Conservation (phyloP, 192 early-diverging fungal genomes). For the Physocladia obscura region DNA sequence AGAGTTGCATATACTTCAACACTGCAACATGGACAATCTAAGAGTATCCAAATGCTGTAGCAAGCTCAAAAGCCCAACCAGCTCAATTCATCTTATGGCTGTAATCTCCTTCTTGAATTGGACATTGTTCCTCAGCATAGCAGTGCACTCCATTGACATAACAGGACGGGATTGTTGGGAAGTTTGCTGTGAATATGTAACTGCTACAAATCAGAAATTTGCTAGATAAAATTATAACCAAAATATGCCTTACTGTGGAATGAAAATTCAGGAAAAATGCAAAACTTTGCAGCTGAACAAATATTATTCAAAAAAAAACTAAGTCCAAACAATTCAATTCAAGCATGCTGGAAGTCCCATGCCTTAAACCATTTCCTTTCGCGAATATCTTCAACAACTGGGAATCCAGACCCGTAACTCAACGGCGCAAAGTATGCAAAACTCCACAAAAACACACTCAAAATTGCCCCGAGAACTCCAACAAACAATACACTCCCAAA, state of each 20-base stretch:
- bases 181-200: no score
- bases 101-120: background rate
- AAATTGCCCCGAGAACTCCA: constrained; percentile 42
- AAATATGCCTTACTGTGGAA: no score
- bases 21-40: no score
- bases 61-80: no score
- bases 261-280: no score
- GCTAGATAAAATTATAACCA: no score
- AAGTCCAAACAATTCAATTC: constrained; percentile 5
- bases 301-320: no score
- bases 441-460: constrained; percentile 47
- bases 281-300: no score
- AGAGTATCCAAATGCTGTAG: no score
- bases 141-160: constrained; percentile 3
- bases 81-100: background rate
- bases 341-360: constrained; percentile 89
- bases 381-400: constrained; percentile 58
- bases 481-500: constrained; percentile 33
- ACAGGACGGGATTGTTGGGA: no score
- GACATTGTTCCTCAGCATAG: background rate
- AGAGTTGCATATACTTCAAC: no score
- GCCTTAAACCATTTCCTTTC: constrained; percentile 66
- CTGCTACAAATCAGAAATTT: no score
- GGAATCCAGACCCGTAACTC: constrained; percentile 76
- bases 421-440: constrained; percentile 86